Evolutionary conservation across 192 early-diverging fungal genomes (phyloP).

Genomic region (Neocallimastix lanati): DNA sequence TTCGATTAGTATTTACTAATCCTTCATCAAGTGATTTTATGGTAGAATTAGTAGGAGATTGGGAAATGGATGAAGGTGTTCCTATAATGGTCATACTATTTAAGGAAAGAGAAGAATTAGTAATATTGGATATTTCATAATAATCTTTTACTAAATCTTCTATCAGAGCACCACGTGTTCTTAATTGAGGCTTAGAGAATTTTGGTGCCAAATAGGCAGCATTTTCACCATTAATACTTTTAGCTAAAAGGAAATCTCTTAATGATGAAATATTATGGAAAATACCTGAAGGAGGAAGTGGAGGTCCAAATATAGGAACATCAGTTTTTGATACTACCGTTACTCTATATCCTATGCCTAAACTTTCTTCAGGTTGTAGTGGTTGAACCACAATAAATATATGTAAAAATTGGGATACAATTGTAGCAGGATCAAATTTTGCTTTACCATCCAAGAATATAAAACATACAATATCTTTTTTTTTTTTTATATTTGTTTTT

Average conservation of each 20-base stretch:
- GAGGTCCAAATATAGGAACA: constrained; percentile 19
- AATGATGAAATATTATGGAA: constrained; percentile 11
- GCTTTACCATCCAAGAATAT: constrained; percentile 16
- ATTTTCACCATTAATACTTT: constrained; percentile 29
- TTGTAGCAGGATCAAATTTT: constrained; percentile 16
- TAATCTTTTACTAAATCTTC: constrained; percentile 13
- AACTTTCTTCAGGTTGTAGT: not conserved
- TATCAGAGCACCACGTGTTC: constrained; percentile 15
- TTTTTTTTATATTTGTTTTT: too few relatives aligned
- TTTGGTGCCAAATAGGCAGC: constrained; percentile 22
- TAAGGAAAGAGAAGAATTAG: not conserved
- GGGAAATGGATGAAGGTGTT: not conserved
- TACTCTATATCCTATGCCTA: constrained; percentile 12
- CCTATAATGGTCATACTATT: not conserved
- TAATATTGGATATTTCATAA: not conserved
- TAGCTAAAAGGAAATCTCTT: constrained; percentile 18
- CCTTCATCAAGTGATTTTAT: not conserved
- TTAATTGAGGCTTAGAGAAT: constrained; percentile 14
- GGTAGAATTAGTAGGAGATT: not conserved
- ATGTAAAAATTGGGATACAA: constrained; percentile 22
- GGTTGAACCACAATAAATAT: constrained; percentile 19
- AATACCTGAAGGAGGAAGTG: constrained; percentile 11
- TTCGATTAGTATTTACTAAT: not conserved
- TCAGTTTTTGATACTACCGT: constrained; percentile 12
- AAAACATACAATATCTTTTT: constrained; percentile 16